Base-by-base conservation (phyloP, 1,284 basidiomycete genomes). In the Inonotus obliquus region DNA sequence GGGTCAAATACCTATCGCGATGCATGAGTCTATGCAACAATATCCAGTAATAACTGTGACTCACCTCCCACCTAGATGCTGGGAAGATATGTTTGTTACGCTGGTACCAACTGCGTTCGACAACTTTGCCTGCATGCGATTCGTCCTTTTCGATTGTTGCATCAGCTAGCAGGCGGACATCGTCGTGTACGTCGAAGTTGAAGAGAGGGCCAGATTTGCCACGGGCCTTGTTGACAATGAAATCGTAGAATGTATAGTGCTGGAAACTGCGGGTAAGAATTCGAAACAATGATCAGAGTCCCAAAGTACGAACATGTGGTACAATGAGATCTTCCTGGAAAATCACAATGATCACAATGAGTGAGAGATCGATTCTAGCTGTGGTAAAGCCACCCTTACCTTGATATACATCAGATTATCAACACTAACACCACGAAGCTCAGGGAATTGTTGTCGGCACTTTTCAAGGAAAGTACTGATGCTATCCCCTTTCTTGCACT, bases 391-490 rank as follows among this genome's bases (percentile, higher is more conserved):
- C n/a, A 47, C 29, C 69, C 81, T 57, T 67, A 91, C 92, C 83
- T 98, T 98, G 76, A 99, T 87, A 76, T 98, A 99, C 94, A 99
- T 98, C 61, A 99, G 76, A 72, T 97, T 98, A 75, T 99, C 97
- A 23, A 94, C 94, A 63, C 87, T 92, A 51, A 95, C 85, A 9
- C 89, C 88, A 57, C 94, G 80, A 57, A 99, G 81, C 75, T 98
- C 96, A 1, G 95, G 89, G 70, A 97, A 92, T 69, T 98, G 95
- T 57, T 87, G 83, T 38, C 96, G 83, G 69, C 94, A 96, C 73
- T 95, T 98, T 71, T 96, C 92, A 62, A 99, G 79, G 74, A 99
- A 98, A 5, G 78, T 79, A 1, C 87, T 86, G 61, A 99, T 88
- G 54, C 88, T 86, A 69, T 99, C 96, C n/a, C 96, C 96, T 74